Evolutionary conservation across 371 early-diverging fungal genomes (phyloP), one percentile per base, ranked within the genome.

Genomic region (Mortierella sp.): DNA sequence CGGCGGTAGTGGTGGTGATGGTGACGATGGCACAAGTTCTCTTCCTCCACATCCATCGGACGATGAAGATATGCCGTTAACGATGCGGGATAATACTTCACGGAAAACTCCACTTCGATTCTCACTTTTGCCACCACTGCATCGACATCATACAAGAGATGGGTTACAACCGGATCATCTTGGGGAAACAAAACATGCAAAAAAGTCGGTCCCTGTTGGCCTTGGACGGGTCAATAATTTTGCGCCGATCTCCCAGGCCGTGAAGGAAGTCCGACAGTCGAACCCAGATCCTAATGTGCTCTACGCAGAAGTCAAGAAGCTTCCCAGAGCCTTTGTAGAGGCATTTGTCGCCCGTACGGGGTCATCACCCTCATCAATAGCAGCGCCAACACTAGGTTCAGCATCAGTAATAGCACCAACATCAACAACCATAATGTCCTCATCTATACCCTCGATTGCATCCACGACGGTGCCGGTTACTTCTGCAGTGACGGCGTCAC

Each of bases 201-300:
- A n/a, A n/a, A n/a, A n/a, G n/a, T n/a, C n/a, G n/a, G n/a, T n/a
- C n/a, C n/a, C n/a, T n/a, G n/a, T n/a, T n/a, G n/a, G n/a, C n/a
- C n/a, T n/a, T n/a, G n/a, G n/a, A n/a, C n/a, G 37, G 37, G 37
- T 53, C 53, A 2, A 24, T 4, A 2, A 24, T 4, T 21, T 19
- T 37, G 6, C 19, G 43, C 17, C 17, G 8, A 47, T 65, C 26
- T 73, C 75, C 4, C 49, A 31, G 12, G 51, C 64, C 0, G 39
- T 76, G 17, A 27, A 37, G 32, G 70, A 69, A 4, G 70, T 65
- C 0, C 61, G 59, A 12, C 49, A 51, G 28, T 51, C 41, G 3
- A 61, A 49, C 32, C 46, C 21, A 17, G 70, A 76, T 28, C 61
- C 70, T 8, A 65, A 69, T 23, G 43, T 56, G 7, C 54, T 76